phyloP scores from a whole-genome alignment of 2,329 filamentous ascomycete species.

The Aspergillus sp. region DNA sequence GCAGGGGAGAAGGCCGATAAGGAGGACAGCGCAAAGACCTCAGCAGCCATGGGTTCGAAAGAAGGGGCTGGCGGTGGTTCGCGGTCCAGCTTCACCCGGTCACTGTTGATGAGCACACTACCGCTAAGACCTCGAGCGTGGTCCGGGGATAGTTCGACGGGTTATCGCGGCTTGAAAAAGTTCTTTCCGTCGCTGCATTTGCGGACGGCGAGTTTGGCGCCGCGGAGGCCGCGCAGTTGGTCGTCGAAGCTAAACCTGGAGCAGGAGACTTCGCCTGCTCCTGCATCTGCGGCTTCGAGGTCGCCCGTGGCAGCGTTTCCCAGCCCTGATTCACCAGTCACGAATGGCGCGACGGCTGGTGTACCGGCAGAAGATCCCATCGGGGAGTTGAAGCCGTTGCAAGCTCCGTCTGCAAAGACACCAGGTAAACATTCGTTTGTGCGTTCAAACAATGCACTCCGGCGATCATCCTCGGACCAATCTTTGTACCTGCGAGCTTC shows the following conservation, averaged over 20 bases:
- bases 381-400: conserved; percentile 37
- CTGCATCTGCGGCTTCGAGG: conserved; percentile 13
- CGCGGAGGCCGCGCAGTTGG: conserved; percentile 36
- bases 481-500: conserved; percentile 73
- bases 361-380: conserved; percentile 35
- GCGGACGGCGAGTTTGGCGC: conserved; percentile 27
- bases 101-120: conserved; percentile 38
- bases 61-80: not conserved
- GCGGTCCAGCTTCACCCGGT: conserved; percentile 40
- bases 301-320: conserved; percentile 18
- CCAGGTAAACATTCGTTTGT: conserved; percentile 40
- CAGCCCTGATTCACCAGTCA: conserved; percentile 20
- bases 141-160: conserved; percentile 36
- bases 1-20: not conserved
- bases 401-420: conserved; percentile 24
- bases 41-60: not conserved
- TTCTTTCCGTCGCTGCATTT: conserved; percentile 41
- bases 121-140: conserved; percentile 41
- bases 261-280: conserved; percentile 13
- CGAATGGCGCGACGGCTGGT: conserved; percentile 1
- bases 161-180: conserved; percentile 37
- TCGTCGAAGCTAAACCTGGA: conserved; percentile 26
- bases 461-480: conserved; percentile 73
- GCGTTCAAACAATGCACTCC: conserved; percentile 46
- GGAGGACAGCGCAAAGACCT: conserved; percentile 13